Conservation (phyloP, 1,284 basidiomycete species). For the Phlebopus sp. region DNA sequence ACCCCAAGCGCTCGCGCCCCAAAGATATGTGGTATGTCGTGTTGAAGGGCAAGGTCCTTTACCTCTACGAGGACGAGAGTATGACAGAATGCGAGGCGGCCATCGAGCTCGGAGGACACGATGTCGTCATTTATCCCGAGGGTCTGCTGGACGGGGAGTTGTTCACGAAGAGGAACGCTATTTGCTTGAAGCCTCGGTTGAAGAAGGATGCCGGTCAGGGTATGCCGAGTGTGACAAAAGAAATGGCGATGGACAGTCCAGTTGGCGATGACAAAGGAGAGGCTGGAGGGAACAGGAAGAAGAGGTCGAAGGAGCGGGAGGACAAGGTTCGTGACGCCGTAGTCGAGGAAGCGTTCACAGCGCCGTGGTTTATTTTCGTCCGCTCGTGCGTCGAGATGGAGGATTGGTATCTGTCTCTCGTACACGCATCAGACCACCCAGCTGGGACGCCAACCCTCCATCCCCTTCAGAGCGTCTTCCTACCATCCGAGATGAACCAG, state of each 20-base stretch:
- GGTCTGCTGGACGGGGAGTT: conserved; percentile 79
- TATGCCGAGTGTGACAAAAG: conserved; percentile 52
- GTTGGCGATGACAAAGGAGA: conserved; percentile 41
- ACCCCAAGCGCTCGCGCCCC: conserved; percentile 73
- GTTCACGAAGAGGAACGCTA: conserved; percentile 84
- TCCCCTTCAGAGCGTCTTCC: conserved; percentile 67
- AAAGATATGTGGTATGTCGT: conserved; percentile 89
- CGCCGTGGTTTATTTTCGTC: conserved; percentile 89
- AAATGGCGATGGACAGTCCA: conserved; percentile 45
- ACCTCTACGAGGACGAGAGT: conserved; percentile 87
- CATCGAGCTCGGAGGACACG: conserved; percentile 74
- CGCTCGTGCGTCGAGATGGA: conserved; percentile 86
- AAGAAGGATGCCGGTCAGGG: conserved; percentile 25
- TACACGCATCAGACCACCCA: conserved; percentile 69
- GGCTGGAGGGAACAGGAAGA: conserved; percentile 32
- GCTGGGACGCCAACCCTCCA: conserved; percentile 53
- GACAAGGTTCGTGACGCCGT: conserved; percentile 46
- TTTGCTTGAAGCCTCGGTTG: conserved; percentile 66
- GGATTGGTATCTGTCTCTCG: conserved; percentile 91
- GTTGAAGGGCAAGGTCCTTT: conserved; percentile 85
- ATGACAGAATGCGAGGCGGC: conserved; percentile 86
- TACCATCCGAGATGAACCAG: conserved; percentile 76
- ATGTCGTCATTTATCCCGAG: conserved; percentile 72
- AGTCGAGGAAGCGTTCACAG: conserved; percentile 49
- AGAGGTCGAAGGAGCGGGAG: conserved; percentile 46